Evolutionary conservation across 331 rosid species (phyloP).

Genomic region (Spiraea crenata): DNA sequence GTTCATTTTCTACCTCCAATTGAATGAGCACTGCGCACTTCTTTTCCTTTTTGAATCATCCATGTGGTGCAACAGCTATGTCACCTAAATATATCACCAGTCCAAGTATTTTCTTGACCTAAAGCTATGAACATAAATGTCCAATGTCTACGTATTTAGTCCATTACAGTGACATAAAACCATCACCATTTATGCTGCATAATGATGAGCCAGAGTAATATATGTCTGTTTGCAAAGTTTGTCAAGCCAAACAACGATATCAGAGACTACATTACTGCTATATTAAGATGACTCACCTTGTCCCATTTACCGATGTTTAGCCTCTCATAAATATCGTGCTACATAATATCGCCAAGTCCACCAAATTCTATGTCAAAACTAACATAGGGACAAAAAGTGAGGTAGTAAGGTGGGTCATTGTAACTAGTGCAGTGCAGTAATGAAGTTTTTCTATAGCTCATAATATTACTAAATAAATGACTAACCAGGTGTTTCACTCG

Average conservation of each 20-base stretch:
- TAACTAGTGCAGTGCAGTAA: no score
- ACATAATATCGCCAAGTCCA: no score
- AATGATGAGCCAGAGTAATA: not conserved
- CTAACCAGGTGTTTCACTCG: not conserved
- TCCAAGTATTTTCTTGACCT: not conserved
- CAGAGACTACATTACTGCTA: not conserved
- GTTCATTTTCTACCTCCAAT: not conserved
- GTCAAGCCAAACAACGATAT: conserved; percentile 13
- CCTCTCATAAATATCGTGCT: no score
- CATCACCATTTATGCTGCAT: not conserved
- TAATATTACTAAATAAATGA: not conserved
- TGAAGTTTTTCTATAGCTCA: not conserved
- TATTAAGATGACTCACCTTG: no score
- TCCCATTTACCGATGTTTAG: no score
- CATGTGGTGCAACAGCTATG: not conserved
- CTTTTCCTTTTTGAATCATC: not conserved
- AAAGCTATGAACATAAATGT: no score
- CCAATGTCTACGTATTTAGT: not conserved
- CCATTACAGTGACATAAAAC: not conserved
- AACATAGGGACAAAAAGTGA: no score
- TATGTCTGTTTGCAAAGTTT: not conserved
- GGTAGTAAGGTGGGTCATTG: no score
- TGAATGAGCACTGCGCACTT: not conserved
- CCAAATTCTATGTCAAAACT: no score
- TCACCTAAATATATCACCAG: not conserved